Conservation (phyloP, 116 monocot species). For the Iris pallida region DNA sequence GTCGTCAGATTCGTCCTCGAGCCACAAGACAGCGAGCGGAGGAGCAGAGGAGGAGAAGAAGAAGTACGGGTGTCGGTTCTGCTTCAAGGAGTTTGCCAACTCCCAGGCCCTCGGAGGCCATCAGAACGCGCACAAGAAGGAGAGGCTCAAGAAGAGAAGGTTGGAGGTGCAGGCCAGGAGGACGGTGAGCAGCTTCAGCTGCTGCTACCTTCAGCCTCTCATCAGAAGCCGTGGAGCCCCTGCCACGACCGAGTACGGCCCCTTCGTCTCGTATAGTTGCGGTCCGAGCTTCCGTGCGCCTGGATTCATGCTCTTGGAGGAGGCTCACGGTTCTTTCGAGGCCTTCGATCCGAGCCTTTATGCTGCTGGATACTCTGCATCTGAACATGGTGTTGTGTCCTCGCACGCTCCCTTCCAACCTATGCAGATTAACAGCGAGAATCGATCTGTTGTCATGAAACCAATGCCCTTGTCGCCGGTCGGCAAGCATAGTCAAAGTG, state of each 20-base stretch:
- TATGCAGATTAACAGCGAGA: not conserved
- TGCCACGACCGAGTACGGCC: too few species aligned
- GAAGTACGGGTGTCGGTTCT: slow-evolving; percentile 61
- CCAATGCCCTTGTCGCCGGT: not conserved
- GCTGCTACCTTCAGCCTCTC: slow-evolving; percentile 41
- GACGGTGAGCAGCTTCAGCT: slow-evolving; percentile 8
- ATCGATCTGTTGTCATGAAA: not conserved
- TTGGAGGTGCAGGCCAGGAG: slow-evolving; percentile 47
- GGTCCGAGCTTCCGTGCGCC: not conserved
- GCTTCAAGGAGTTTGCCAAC: slow-evolving; percentile 60
- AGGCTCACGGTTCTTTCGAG: too few species aligned
- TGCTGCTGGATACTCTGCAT: not conserved
- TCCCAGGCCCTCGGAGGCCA: slow-evolving; percentile 64
- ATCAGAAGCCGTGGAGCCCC: slow-evolving; percentile 15
- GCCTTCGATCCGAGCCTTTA: slow-evolving; percentile 9
- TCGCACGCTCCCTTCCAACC: not conserved
- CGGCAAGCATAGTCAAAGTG: not conserved
- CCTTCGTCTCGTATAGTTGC: too few species aligned
- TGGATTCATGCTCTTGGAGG: slow-evolving; percentile 5
- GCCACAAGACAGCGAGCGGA: not conserved
- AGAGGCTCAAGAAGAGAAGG: slow-evolving; percentile 62
- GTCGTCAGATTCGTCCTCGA: not conserved
- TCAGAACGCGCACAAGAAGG: slow-evolving; percentile 77
- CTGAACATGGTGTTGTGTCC: not conserved
- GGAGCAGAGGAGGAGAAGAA: slow-evolving; percentile 24